Evolutionary conservation across 257 asterid species (phyloP).

Genomic region (Orobanche coerulescens): DNA sequence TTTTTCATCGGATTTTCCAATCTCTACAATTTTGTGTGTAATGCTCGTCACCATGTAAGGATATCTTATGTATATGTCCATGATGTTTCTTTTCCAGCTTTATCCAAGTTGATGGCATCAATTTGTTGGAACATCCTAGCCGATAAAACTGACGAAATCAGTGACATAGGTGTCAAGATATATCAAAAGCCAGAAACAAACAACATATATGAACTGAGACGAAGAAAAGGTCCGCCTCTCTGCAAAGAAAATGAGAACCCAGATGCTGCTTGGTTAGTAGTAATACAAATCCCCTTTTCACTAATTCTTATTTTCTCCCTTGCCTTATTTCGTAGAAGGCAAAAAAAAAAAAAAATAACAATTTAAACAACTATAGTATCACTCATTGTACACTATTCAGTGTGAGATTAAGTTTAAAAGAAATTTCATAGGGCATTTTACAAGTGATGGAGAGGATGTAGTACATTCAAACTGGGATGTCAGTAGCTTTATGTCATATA

Average conservation of each 20-base stretch:
- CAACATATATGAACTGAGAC: conserved; percentile 61
- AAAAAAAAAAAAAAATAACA: no score
- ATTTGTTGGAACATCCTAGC: conserved; percentile 95
- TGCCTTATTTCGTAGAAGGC: neutral
- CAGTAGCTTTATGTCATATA: no score
- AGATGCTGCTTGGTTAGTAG: conserved; percentile 86
- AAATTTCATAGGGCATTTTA: neutral
- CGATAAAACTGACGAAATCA: conserved; percentile 78
- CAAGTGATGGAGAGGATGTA: neutral
- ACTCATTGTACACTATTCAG: neutral
- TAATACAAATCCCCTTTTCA: conserved; percentile 13
- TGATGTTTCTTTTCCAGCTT: conserved; percentile 43
- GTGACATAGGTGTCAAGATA: conserved; percentile 72
- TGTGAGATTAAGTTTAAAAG: no score
- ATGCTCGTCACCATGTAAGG: conserved; percentile 4
- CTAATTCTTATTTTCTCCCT: neutral
- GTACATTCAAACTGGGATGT: no score
- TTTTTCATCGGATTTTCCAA: neutral
- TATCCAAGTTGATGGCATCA: conserved; percentile 61
- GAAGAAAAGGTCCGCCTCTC: conserved; percentile 71
- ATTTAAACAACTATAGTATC: no score
- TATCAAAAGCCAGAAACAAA: conserved; percentile 86
- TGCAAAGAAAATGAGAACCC: conserved; percentile 89
- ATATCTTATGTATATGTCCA: neutral
- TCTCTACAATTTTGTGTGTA: no score